These are phyloP conservation scores for Isochrysis galbana DNA, from an alignment of 78 protist genomes.

Conservation along the genomic window DNA sequence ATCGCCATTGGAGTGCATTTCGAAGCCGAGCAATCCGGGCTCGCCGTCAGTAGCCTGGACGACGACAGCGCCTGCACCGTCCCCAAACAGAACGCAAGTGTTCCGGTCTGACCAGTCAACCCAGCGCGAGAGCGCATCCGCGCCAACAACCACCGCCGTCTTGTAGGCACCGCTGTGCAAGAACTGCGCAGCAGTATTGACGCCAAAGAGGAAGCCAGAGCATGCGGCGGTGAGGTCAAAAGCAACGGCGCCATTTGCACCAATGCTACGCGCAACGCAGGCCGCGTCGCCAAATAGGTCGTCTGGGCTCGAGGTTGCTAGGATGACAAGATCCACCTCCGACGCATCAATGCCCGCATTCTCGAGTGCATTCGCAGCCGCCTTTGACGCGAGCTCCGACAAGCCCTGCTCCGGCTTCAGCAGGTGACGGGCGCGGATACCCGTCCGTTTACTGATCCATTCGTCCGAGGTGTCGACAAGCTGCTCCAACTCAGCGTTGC, in stretches of 20 bases:
- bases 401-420: neutral
- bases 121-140: slow-evolving; percentile 46
- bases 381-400: neutral
- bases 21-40: slow-evolving; percentile 38
- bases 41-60: neutral
- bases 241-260: slow-evolving; percentile 34
- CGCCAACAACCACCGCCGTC: slow-evolving; percentile 27
- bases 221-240: slow-evolving; percentile 50
- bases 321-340: slow-evolving; percentile 10
- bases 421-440: slow-evolving; percentile 20
- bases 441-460: slow-evolving; percentile 37
- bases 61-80: slow-evolving; percentile 50
- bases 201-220: slow-evolving; percentile 39
- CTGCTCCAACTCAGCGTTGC: neutral
- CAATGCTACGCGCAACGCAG: neutral
- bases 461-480: slow-evolving; percentile 35
- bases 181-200: slow-evolving; percentile 35
- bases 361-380: slow-evolving; percentile 3
- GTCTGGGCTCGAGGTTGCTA: slow-evolving; percentile 34
- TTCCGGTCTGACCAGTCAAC: slow-evolving; percentile 48
- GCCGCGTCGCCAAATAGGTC: slow-evolving; percentile 48
- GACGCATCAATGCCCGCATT: neutral
- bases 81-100: slow-evolving; percentile 44
- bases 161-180: slow-evolving; percentile 19
- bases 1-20: slow-evolving; percentile 29